Conservation (phyloP, 208 protist species). For the Wallacemonas sp. region DNA sequence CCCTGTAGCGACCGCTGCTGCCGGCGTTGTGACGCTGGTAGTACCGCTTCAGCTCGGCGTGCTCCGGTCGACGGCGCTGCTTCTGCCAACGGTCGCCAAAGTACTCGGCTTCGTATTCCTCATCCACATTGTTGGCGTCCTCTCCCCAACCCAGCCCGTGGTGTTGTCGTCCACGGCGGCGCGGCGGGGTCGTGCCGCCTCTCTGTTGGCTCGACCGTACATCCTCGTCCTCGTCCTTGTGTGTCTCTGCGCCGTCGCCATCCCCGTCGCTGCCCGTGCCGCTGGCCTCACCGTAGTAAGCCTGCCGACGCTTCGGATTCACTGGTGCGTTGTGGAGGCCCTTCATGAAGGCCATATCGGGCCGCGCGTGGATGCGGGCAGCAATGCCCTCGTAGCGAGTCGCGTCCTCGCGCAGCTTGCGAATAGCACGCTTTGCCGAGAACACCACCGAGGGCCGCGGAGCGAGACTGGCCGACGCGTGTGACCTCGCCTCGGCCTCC, state of each 20-base stretch:
- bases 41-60: conserved; percentile 49
- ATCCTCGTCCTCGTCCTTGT: background rate
- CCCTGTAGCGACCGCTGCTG: conserved; percentile 5
- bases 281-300: background rate
- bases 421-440: conserved; percentile 51
- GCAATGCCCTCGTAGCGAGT: conserved; percentile 69
- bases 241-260: background rate
- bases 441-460: conserved; percentile 57
- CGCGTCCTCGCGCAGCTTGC: conserved; percentile 65
- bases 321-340: background rate
- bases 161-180: no score
- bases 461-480: conserved; percentile 31
- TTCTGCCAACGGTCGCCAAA: conserved; percentile 52
- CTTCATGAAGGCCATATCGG: conserved; percentile 75
- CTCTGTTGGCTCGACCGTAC: no score
- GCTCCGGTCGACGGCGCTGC: conserved; percentile 61
- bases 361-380: conserved; percentile 51
- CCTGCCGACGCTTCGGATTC: background rate
- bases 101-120: conserved; percentile 37
- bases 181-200: no score
- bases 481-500: conserved; percentile 20
- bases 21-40: conserved; percentile 26
- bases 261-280: background rate
- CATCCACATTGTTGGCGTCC: conserved; percentile 42
- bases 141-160: conserved; percentile 10